phyloP scores from a whole-genome alignment of 1,139 yeast genomes.

The Yamadazyma dendronema region DNA sequence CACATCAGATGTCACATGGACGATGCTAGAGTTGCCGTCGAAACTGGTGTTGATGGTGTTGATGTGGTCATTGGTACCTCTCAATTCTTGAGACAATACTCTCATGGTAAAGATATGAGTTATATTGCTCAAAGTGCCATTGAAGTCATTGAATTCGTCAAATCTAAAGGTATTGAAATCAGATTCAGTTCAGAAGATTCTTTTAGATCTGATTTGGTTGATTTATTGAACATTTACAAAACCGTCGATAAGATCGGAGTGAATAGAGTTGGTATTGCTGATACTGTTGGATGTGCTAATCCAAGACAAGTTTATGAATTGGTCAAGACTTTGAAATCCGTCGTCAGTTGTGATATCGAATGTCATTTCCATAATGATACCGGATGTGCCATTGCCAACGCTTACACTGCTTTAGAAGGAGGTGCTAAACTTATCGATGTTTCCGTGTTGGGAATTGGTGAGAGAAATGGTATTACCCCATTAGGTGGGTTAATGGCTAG shows the following conservation, averaged over 20 bases:
- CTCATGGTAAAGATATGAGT: constrained; percentile 98
- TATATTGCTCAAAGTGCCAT: constrained; percentile 95
- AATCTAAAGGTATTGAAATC: constrained; percentile 95
- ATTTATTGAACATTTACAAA: constrained; percentile 89
- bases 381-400: constrained; percentile 98
- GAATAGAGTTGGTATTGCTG: constrained; percentile 98
- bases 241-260: constrained; percentile 98
- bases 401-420: constrained; percentile 96
- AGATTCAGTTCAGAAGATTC: constrained; percentile 97
- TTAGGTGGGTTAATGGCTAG: constrained; percentile 98
- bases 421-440: constrained; percentile 96
- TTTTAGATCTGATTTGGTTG: constrained; percentile 95
- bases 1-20: constrained; percentile 99
- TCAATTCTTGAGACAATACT: constrained; percentile 87
- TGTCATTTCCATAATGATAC: constrained; percentile 99
- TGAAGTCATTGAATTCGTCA: constrained; percentile 96
- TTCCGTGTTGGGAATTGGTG: constrained; percentile 96
- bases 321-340: constrained; percentile 88
- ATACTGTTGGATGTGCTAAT: constrained; percentile 98
- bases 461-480: constrained; percentile 97
- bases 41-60: constrained; percentile 98
- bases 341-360: constrained; percentile 95
- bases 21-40: constrained; percentile 95
- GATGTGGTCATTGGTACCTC: constrained; percentile 98
- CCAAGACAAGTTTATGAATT: constrained; percentile 98